phyloP scores from a whole-genome alignment of 202 grass and related monocot genomes.

The Digitaria exilis region DNA sequence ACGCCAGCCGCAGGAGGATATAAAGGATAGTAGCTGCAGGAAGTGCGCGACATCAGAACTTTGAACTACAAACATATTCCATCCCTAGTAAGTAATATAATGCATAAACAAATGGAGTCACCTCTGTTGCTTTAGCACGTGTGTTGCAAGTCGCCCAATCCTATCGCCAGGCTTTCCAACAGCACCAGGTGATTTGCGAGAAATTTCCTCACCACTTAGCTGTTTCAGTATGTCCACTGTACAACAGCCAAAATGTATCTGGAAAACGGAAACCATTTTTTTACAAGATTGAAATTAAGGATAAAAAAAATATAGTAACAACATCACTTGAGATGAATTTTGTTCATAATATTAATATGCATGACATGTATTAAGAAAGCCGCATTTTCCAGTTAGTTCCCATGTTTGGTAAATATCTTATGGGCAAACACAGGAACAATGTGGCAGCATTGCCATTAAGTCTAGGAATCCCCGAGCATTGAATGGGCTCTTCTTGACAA shows the following conservation, averaged over 20 bases:
- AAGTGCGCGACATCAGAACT: constrained; percentile 20
- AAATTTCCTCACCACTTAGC: constrained; percentile 92
- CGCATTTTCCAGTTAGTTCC: constrained; percentile 1
- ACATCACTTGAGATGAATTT: neutral
- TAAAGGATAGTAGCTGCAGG: constrained; percentile 84
- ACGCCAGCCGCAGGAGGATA: constrained; percentile 77
- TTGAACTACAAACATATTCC: constrained; percentile 3
- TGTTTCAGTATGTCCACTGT: constrained; percentile 93
- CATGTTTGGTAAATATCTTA: constrained; percentile 4
- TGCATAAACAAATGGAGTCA: constrained; percentile 30
- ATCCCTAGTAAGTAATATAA: neutral
- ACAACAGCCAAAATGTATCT: constrained; percentile 89
- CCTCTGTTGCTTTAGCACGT: constrained; percentile 89
- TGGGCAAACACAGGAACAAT: constrained; percentile 11
- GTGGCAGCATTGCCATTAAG: constrained; percentile 4
- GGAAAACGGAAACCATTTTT: constrained; percentile 35
- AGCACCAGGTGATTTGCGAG: constrained; percentile 48
- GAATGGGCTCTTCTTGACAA: constrained; percentile 28
- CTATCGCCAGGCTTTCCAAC: constrained; percentile 57
- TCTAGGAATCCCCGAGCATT: neutral
- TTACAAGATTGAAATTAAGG: neutral
- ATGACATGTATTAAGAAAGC: neutral
- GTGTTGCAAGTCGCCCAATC: constrained; percentile 70
- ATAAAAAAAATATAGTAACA: neutral
- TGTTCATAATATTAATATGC: constrained; percentile 3